Evolutionary conservation across 139 green algal species (phyloP).

Genomic region (Axilococcus clingmanii): DNA sequence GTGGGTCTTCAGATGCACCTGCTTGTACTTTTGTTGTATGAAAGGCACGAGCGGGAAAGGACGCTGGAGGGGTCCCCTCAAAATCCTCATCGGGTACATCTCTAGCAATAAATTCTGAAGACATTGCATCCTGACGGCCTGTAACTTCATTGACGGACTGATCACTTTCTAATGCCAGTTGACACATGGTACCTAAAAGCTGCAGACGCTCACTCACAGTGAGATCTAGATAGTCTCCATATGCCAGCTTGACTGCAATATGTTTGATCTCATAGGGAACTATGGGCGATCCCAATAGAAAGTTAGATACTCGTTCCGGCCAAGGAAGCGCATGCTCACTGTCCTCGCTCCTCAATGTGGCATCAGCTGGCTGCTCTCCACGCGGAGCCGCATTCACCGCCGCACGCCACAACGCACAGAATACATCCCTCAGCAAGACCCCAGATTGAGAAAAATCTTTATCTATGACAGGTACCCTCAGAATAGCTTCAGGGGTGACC

Average conservation of each 20-base stretch:
- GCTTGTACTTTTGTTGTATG: background rate
- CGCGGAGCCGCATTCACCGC: conserved; percentile 5
- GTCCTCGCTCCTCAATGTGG: conserved; percentile 1
- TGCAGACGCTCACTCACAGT: conserved; percentile 32
- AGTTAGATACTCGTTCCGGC: conserved; percentile 23
- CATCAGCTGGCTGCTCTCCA: conserved; percentile 2
- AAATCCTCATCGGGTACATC: conserved; percentile 18
- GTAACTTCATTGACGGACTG: conserved; percentile 41
- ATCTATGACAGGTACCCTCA: conserved; percentile 16
- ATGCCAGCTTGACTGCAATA: conserved; percentile 28
- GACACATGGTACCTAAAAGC: conserved; percentile 46
- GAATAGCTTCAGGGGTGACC: conserved; percentile 1
- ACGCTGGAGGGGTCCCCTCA: background rate
- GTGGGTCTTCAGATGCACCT: background rate
- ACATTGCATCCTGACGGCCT: background rate
- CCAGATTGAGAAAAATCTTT: conserved; percentile 9
- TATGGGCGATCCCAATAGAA: conserved; percentile 7
- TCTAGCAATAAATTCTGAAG: conserved; percentile 1
- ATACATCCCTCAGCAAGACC: conserved; percentile 58
- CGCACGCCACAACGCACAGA: conserved; percentile 37
- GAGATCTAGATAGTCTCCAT: conserved; percentile 57
- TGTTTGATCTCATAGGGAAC: conserved; percentile 8
- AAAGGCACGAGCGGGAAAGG: conserved; percentile 3
- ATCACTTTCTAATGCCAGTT: conserved; percentile 49
- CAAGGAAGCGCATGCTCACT: conserved; percentile 18